Percentiles rank a stretch among this genome's conserved stretches.
Conservation (phyloP, 192 early-diverging fungal genomes). For the Phycomyces blakesleeanus region DNA sequence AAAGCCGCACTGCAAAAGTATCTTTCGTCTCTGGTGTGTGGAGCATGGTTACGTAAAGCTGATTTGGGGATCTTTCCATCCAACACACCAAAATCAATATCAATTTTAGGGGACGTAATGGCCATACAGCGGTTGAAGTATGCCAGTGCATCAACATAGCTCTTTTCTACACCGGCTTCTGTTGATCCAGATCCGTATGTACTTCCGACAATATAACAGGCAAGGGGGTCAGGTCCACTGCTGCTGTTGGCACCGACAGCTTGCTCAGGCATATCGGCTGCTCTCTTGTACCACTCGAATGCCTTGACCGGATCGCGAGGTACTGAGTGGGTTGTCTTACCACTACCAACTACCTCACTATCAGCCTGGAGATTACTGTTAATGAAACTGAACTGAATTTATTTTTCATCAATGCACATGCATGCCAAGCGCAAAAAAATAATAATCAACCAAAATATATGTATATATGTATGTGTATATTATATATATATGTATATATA, state of each 20-base stretch:
- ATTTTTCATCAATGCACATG: too few species aligned
- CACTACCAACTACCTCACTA: neutral
- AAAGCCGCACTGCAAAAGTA: conserved; percentile 38
- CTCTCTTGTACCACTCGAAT: conserved; percentile 37
- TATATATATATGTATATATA: too few species aligned
- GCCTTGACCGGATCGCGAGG: conserved; percentile 20
- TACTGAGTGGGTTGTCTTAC: neutral
- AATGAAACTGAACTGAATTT: neutral
- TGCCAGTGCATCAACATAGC: conserved; percentile 25
- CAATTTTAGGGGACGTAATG: conserved; percentile 29
- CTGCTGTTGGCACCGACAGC: conserved; percentile 1
- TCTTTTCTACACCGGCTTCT: conserved; percentile 29
- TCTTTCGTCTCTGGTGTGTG: conserved; percentile 28
- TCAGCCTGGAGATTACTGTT: conserved; percentile 10
- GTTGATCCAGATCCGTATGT: conserved; percentile 28
- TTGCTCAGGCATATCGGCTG: conserved; percentile 22
- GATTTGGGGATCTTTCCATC: conserved; percentile 12
- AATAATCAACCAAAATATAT: too few species aligned
- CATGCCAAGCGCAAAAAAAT: too few species aligned
- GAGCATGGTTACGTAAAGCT: conserved; percentile 23
- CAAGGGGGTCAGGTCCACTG: conserved; percentile 32
- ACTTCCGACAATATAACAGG: conserved; percentile 36
- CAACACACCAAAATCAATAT: conserved; percentile 25
- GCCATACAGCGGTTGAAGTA: conserved; percentile 37
- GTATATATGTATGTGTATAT: too few species aligned